Evolutionary conservation across 1,284 basidiomycete species (phyloP).

Genomic region (Malassezia brasiliensis): DNA sequence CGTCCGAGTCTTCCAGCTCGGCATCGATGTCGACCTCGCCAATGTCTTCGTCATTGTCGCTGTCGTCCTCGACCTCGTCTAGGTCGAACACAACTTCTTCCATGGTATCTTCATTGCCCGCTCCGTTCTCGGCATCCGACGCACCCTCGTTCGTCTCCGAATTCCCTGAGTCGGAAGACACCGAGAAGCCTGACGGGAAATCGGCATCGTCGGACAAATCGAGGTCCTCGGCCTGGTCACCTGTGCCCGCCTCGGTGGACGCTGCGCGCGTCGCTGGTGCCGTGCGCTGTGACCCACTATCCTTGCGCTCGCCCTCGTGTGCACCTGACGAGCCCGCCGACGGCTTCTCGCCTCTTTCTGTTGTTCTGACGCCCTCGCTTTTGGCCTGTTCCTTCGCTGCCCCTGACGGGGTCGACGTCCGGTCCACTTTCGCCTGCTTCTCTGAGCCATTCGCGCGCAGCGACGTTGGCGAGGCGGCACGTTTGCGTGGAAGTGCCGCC

Average conservation of each 20-base stretch:
- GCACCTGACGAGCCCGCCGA: background rate
- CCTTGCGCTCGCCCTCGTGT: background rate
- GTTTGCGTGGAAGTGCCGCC: background rate
- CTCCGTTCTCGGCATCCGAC: conserved; percentile 16
- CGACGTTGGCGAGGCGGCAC: background rate
- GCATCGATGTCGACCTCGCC: conserved; percentile 3
- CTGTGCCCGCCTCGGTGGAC: background rate
- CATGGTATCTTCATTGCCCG: conserved; percentile 5
- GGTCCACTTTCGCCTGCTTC: background rate
- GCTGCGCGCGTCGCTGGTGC: background rate
- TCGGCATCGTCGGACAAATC: conserved; percentile 12
- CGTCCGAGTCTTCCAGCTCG: conserved; percentile 13
- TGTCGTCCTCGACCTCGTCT: conserved; percentile 12
- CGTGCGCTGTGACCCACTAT: background rate
- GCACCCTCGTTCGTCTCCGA: conserved; percentile 7
- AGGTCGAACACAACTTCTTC: conserved; percentile 3
- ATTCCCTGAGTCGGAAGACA: conserved; percentile 17
- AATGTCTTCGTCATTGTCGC: background rate
- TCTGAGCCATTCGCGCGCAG: background rate
- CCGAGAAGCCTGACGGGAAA: conserved; percentile 6
- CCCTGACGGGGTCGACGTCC: background rate
- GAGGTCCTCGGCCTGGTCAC: background rate
- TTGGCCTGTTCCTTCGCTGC: background rate
- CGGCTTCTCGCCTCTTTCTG: background rate
- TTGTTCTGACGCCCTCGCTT: too few relatives aligned